Percentiles rank a stretch among this genome's conserved stretches.
phyloP scores from a whole-genome alignment of 139 green algal species.

The Ulvella scutata region DNA sequence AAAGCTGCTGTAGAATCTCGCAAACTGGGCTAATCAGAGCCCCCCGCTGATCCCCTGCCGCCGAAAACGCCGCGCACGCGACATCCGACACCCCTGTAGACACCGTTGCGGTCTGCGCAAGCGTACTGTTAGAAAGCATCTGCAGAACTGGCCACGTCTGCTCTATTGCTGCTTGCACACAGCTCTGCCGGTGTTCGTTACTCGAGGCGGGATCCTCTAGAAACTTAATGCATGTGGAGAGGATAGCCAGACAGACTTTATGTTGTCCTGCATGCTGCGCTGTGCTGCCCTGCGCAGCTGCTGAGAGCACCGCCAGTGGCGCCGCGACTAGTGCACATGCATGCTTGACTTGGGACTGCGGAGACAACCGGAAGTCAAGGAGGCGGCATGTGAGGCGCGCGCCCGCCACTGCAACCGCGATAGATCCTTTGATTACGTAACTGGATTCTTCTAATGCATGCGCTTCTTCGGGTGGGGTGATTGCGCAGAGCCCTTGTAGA shows the following conservation, averaged over 20 bases:
- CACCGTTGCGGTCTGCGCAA: not conserved
- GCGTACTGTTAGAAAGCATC: not conserved
- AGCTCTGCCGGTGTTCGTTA: not conserved
- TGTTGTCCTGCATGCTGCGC: not conserved
- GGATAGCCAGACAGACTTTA: not conserved
- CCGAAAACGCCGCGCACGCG: not conserved
- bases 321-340: not conserved
- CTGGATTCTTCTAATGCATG: not conserved
- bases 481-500: not conserved
- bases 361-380: no score
- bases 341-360: not conserved
- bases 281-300: not conserved
- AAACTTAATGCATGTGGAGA: not conserved
- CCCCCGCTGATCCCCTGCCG: not conserved
- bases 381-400: not conserved
- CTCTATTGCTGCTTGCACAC: not conserved
- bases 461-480: not conserved
- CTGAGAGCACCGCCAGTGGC: not conserved
- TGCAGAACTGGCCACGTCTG: not conserved
- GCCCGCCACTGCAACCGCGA: not conserved
- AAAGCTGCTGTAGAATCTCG: not conserved
- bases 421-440: not conserved
- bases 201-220: no score
- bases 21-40: not conserved
- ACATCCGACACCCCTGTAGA: not conserved